Base-by-base conservation (phyloP, 139 green algal genomes). In the Micractinium sp. region DNA sequence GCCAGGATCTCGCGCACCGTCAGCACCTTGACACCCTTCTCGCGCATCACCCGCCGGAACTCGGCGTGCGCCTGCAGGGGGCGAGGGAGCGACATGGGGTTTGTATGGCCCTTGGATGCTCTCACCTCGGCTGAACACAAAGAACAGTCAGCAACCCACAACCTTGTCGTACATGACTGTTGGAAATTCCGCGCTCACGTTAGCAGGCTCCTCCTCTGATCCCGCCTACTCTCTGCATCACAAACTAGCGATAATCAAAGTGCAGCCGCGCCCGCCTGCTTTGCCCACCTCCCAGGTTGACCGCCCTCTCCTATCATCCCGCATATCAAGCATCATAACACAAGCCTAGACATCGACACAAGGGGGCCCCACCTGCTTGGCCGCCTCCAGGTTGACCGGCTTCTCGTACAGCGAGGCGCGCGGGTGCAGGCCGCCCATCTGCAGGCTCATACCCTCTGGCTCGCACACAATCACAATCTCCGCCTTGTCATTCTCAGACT, bases 401-500 rank as follows among this genome's bases (percentile, higher is more conserved):
- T 96, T 94, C 91, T 99, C 97, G 89, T 97, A 99, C 80, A 99
- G 92, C 0, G 96, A 97, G 35, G 96, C 97, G 23, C 94, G 90
- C 19, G 97, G 97, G 93, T 99, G 97, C 71, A 99, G 93, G 35
- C 95, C 97, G 29, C 97, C 97, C 97, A 99, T 98, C 93, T 98
- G 97, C 36, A 98, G 93, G 0, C 93, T 96, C n/a, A 94, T 93
- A 27, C 96, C 95, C 92, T 98, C 95, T 1, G 97, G 97, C 90
- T 98, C 96, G 87, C 96, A 98, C 27, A 98, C 97, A 35, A 98
- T 96, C 33, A 91, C 88, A 63, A 93, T 91, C 69, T 91, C 90
- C 7, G 90, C 90, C 35, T 61, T 73, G 74, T 93, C 90, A 74
- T 93, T 93, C 83, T 93, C 90, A 18, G 36, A 47, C 87, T 93